A percentile compares a stretch with the other conserved stretches of the same genome.
phyloP scores from a whole-genome alignment of 225 moss, liverwort and hornwort genomes.

The Thuidium tamariscinum region DNA sequence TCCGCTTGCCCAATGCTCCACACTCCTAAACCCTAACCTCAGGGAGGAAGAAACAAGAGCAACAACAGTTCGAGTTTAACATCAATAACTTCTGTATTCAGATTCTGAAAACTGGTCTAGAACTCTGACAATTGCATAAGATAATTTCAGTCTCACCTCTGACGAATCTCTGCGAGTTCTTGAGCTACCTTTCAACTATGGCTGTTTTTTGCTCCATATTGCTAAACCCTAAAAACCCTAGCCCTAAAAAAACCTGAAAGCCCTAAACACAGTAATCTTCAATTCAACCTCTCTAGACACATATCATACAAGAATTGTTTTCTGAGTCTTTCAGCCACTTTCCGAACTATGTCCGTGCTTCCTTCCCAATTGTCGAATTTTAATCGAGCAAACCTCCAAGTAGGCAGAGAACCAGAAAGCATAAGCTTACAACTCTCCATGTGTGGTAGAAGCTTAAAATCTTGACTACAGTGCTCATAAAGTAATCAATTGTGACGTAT shows the following conservation, averaged over 20 bases:
- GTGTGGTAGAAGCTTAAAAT: neutral
- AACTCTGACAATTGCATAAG: neutral
- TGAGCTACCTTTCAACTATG: neutral
- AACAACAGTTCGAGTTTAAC: neutral
- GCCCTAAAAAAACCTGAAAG: neutral
- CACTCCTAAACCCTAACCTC: neutral
- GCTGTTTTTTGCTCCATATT: neutral
- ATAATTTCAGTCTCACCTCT: neutral
- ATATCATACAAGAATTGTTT: neutral
- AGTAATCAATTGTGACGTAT: neutral
- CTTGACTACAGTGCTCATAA: neutral
- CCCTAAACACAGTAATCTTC: neutral
- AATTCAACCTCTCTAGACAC: neutral
- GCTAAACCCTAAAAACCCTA: neutral
- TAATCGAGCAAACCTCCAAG: neutral
- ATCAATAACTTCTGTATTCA: neutral
- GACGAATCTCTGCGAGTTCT: neutral
- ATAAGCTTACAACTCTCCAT: neutral
- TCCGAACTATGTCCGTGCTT: neutral
- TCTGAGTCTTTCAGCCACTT: neutral
- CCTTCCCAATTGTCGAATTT: neutral
- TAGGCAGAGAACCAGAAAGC: neutral
- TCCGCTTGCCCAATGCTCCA: neutral
- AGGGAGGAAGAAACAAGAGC: too few relatives aligned
- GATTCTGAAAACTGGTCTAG: neutral